Percentiles rank a stretch among this genome's conserved stretches.
Conservation (phyloP, 202 grass and related monocot genomes). For the Zoysia matrella region DNA sequence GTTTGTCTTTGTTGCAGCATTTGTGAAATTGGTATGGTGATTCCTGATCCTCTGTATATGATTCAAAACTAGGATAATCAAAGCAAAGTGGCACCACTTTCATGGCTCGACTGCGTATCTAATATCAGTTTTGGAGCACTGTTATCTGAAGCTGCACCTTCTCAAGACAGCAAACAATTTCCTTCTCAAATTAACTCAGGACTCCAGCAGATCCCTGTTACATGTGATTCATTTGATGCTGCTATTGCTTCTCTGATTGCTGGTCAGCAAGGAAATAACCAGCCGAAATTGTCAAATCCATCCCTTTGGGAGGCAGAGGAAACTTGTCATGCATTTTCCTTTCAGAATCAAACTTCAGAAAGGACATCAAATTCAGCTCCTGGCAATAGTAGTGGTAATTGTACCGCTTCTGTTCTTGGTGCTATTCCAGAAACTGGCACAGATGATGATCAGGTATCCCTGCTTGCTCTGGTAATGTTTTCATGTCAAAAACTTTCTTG, state of each 20-base stretch:
- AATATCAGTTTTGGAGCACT: slow-evolving; percentile 93
- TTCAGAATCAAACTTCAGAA: slow-evolving; percentile 50
- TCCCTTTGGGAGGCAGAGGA: slow-evolving; percentile 95
- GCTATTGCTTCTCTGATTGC: slow-evolving; percentile 80
- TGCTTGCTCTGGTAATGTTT: slow-evolving; percentile 7
- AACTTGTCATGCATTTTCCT: slow-evolving; percentile 83
- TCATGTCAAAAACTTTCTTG: background rate
- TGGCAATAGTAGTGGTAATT: slow-evolving; percentile 34
- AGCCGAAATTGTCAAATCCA: slow-evolving; percentile 46
- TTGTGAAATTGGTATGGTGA: slow-evolving; percentile 28
- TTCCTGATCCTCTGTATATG: slow-evolving; percentile 27
- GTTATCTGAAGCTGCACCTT: slow-evolving; percentile 64
- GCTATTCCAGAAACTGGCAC: slow-evolving; percentile 45
- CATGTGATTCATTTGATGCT: slow-evolving; percentile 96
- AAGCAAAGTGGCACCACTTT: slow-evolving; percentile 57
- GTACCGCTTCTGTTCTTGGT: slow-evolving; percentile 19
- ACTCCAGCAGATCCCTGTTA: slow-evolving; percentile 63
- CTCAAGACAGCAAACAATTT: slow-evolving; percentile 59
- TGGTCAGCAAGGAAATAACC: slow-evolving; percentile 55
- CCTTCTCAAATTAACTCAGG: slow-evolving; percentile 58
- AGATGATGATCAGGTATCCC: slow-evolving; percentile 49
- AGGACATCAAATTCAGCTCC: slow-evolving; percentile 27
- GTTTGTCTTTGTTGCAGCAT: slow-evolving; percentile 32
- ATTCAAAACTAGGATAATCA: slow-evolving; percentile 59
- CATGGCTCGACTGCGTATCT: slow-evolving; percentile 82